Conservation (phyloP, 768 basidiomycete species). For the Collybiopsis confluens region DNA sequence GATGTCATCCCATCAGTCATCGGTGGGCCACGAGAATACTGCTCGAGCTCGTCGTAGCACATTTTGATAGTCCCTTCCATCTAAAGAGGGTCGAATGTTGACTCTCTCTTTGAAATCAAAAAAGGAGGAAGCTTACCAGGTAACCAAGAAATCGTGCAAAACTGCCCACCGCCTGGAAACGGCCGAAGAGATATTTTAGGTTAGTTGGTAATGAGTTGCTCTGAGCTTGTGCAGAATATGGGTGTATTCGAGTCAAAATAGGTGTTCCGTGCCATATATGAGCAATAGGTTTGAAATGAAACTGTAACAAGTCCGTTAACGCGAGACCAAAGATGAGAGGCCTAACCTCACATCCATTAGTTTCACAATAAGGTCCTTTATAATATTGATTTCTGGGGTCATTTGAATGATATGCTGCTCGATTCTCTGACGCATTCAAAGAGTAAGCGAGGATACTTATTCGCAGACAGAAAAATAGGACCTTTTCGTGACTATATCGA, state of each 20-base stretch:
- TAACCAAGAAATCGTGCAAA: slow-evolving; percentile 87
- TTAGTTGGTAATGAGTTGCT: slow-evolving; percentile 9
- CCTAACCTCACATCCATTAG: slow-evolving; percentile 64
- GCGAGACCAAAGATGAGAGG: not conserved
- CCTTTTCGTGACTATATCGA: slow-evolving; percentile 87
- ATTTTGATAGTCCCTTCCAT: slow-evolving; percentile 78
- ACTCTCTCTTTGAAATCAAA: too few relatives aligned
- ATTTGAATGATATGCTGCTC: slow-evolving; percentile 76
- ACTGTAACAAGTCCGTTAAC: slow-evolving; percentile 23
- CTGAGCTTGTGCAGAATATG: slow-evolving; percentile 43
- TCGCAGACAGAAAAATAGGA: slow-evolving; percentile 16
- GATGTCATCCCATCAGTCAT: slow-evolving; percentile 17
- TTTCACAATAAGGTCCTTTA: slow-evolving; percentile 63
- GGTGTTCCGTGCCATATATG: slow-evolving; percentile 34
- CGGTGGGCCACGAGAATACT: slow-evolving; percentile 37
- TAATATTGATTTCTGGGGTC: slow-evolving; percentile 56
- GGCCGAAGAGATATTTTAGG: not conserved
- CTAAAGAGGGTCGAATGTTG: slow-evolving; percentile 38
- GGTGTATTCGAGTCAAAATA: slow-evolving; percentile 64
- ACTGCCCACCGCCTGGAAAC: slow-evolving; percentile 10
- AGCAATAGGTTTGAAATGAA: slow-evolving; percentile 33
- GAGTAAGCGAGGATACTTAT: not conserved
- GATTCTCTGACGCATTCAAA: slow-evolving; percentile 40
- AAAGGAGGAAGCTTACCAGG: slow-evolving; percentile 58
- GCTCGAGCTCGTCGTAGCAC: slow-evolving; percentile 65